Evolutionary conservation across 2,329 filamentous ascomycete genomes (phyloP), one percentile per base, ranked within the genome.

Genomic region (Stachybotrys chlorohalonatus): DNA sequence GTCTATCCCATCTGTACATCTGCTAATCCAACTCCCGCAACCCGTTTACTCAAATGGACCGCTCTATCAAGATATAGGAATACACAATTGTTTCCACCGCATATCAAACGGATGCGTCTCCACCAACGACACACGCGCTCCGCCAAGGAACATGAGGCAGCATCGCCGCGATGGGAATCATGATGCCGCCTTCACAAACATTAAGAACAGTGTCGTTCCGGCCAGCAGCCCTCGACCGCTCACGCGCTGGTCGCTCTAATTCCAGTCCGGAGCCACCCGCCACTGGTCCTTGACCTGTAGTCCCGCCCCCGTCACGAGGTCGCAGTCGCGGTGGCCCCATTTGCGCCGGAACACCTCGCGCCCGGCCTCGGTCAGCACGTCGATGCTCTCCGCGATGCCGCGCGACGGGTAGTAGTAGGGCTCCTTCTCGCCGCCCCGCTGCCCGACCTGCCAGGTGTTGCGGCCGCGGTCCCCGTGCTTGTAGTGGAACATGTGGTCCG

Each of bases 381-480:
- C 68, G 54, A 79, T 71, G 1, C 68, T 73, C 50, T 68, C 64
- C 5, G 72, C 68, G 53, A 80, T 68, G 1, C 77, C 79, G 2
- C 70, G 70, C 0, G 73, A 58, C 52, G 76, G 68, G 56, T 79
- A 75, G 63, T 81, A 77, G 56, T 75, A 82, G 1, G 78, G 78
- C 62, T 82, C 79, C 13, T 75, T 77, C 30, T 71, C 53, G 1
- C 79, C 80, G 32, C 79, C 79, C 6, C 66, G 70, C 61, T 82
- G 79, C 32, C 73, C 71, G 3, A 62, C 63, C 61, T 82, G 79
- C 79, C 79, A 83, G 11, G 71, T 76, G 63, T 82, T 81, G 32
- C 79, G 69, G 17, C 66, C 63, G 49, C 69, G 68, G 7, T 64
- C 65, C 50, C 69, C 66, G 53, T 74, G 67, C 59, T 76, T 76